These are phyloP conservation scores for Sordariomycetes sp. DNA, from an alignment of 2,329 filamentous ascomycete genomes.

Conservation along the genomic window DNA sequence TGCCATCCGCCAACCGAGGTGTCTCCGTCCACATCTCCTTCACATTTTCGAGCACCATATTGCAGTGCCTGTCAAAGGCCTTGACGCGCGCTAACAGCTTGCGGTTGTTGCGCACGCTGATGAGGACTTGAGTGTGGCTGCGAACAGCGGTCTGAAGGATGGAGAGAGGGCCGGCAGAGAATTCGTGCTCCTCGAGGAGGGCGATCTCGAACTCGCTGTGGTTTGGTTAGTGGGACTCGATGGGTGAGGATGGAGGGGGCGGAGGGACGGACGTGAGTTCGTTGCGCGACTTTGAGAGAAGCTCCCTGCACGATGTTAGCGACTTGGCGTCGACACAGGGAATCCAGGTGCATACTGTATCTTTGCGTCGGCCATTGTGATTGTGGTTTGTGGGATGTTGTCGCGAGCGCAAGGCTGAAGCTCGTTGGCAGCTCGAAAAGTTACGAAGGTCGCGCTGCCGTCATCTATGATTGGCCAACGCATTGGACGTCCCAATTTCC, in stretches of 20 bases:
- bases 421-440: slow-evolving; percentile 22
- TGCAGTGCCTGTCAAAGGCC: slow-evolving; percentile 97
- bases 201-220: slow-evolving; percentile 82
- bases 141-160: slow-evolving; percentile 96
- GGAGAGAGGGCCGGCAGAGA: slow-evolving; percentile 53
- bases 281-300: slow-evolving; percentile 77
- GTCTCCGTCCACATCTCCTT: slow-evolving; percentile 99
- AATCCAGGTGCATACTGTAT: slow-evolving; percentile 52
- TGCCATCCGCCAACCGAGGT: slow-evolving; percentile 70
- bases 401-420: slow-evolving; percentile 22
- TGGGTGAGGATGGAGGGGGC: slow-evolving; percentile 4
- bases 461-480: slow-evolving; percentile 16
- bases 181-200: slow-evolving; percentile 53
- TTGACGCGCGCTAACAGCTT: slow-evolving; percentile 96
- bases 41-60: slow-evolving; percentile 96
- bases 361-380: slow-evolving; percentile 56
- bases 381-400: slow-evolving; percentile 5
- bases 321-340: neutral
- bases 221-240: slow-evolving; percentile 5
- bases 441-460: slow-evolving; percentile 9
- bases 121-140: slow-evolving; percentile 89
- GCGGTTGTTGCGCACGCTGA: slow-evolving; percentile 96
- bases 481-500: neutral
- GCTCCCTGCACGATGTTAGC: slow-evolving; percentile 49
- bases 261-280: slow-evolving; percentile 72